Evolutionary conservation across 495 filamentous ascomycete species (phyloP).

Genomic region (Neurospora terricola): DNA sequence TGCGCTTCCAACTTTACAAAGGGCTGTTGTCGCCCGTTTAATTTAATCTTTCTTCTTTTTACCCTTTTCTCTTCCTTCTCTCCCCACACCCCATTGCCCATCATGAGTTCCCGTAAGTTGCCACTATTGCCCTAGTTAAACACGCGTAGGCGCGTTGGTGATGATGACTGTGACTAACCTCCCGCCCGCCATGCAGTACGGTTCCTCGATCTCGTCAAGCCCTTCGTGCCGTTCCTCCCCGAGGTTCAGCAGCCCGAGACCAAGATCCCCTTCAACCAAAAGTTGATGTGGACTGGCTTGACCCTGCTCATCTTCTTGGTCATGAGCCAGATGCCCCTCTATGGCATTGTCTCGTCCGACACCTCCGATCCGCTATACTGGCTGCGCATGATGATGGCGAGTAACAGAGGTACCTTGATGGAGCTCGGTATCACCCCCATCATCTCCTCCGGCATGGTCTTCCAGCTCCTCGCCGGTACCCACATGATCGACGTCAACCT

Average conservation of each 20-base stretch:
- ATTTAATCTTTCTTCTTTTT: constrained; percentile 33
- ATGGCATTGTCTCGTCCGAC: constrained; percentile 93
- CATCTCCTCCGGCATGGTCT: constrained; percentile 99
- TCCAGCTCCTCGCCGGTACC: constrained; percentile 98
- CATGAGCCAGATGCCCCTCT: constrained; percentile 99
- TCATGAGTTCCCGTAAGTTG: constrained; percentile 50
- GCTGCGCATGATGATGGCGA: constrained; percentile 99
- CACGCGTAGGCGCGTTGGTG: constrained; percentile 22
- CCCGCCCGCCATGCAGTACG: constrained; percentile 54
- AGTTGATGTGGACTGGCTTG: constrained; percentile 98
- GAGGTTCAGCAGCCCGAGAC: constrained; percentile 96
- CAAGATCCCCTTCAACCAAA: constrained; percentile 96
- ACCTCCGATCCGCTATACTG: constrained; percentile 97
- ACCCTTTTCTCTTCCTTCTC: constrained; percentile 7
- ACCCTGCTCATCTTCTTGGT: constrained; percentile 97
- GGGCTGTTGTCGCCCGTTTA: constrained; percentile 31
- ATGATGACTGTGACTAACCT: background rate
- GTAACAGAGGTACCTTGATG: constrained; percentile 98
- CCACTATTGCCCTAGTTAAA: constrained; percentile 5
- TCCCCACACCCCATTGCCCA: constrained; percentile 30
- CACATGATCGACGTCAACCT: constrained; percentile 99
- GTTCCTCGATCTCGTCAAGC: constrained; percentile 98
- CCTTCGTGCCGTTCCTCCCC: constrained; percentile 96
- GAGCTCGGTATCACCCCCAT: constrained; percentile 98
- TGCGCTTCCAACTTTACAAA: constrained; percentile 14